Conservation (phyloP, 2,329 filamentous ascomycete genomes). For the Xylaria sp. region DNA sequence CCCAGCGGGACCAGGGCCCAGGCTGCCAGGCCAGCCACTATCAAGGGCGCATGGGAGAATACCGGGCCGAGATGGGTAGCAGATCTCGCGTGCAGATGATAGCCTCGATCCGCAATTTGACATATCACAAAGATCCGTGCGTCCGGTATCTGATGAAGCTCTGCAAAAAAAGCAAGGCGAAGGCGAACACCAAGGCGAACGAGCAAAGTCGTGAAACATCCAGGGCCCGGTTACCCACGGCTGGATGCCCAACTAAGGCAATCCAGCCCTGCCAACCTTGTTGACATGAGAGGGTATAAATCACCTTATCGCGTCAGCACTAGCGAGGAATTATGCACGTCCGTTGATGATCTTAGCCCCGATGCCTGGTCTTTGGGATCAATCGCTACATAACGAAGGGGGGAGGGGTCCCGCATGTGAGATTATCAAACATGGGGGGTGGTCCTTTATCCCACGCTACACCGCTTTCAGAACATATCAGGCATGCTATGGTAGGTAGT, state of each 20-base stretch:
- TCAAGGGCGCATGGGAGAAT: not conserved
- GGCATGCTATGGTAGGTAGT: not conserved
- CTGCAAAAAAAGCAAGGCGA: not conserved
- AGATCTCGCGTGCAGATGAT: conserved; percentile 12
- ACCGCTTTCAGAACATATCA: conserved; percentile 14
- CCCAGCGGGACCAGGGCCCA: not conserved
- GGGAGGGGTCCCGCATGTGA: conserved; percentile 7
- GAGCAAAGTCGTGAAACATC: not conserved
- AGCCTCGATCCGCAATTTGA: not conserved
- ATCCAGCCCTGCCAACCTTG: no score
- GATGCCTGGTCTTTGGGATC: not conserved
- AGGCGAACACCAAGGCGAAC: not conserved
- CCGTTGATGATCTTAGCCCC: not conserved
- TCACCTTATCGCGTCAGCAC: not conserved
- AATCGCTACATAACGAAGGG: no score
- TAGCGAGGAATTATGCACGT: not conserved
- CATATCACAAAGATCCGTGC: conserved; percentile 4
- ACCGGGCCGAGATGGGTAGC: not conserved
- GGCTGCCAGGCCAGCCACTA: no score
- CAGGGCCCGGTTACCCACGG: not conserved
- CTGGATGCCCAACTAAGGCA: no score
- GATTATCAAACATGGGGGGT: conserved; percentile 2
- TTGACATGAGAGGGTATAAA: not conserved
- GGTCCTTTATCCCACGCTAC: conserved; percentile 10
- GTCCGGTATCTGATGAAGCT: conserved; percentile 7